Base-by-base conservation (phyloP, 2,329 filamentous ascomycete genomes). In the Cladosporium sp. region DNA sequence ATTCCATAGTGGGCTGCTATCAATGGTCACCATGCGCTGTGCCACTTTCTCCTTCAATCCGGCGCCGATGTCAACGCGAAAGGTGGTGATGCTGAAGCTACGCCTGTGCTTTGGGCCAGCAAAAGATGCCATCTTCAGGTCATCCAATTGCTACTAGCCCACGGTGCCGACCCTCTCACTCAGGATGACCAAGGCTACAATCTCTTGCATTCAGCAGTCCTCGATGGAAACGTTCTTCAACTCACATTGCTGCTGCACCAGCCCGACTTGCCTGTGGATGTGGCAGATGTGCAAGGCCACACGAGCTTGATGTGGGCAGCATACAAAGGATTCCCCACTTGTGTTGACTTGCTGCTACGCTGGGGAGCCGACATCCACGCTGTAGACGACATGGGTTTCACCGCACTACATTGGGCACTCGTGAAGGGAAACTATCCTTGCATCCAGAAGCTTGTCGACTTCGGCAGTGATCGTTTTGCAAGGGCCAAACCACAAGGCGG, bases 231-330 rank as follows among this genome's bases (percentile, higher is more conserved):
- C 77, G 91, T 96, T 23, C 90, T 96, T 70, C 86, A 98, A 66
- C 85, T 99, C 31, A 88, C 93, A 59, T 86, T 99, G 1, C 86
- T 99, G 8, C 85, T 99, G 28, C 95, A 99, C 80, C 93, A 97
- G 75, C 73, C 75, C 18, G 93, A 95, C 75, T 95, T 99, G 67
- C 92, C 93, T 18, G 92, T 99, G 68, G 95, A 99, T 76, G 91
- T 95, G 6, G 85, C 90, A 62, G 95, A 99, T 79, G 87, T 88
- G 60, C 94, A 93, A 76, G 92, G 93, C 6, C 96, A 99, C 78
- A 98, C 95, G 0, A 90, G 90, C 67, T 84, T 99, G 67, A 99
- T 99, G 95, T 99, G 95, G 95, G 92, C 95, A 21, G 94, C 94
- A 18, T 99, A 99, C 82, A 99, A 99, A 79, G 95, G 96, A 40